Conservation (phyloP, 345 rosid species). For the Populus tremula region DNA sequence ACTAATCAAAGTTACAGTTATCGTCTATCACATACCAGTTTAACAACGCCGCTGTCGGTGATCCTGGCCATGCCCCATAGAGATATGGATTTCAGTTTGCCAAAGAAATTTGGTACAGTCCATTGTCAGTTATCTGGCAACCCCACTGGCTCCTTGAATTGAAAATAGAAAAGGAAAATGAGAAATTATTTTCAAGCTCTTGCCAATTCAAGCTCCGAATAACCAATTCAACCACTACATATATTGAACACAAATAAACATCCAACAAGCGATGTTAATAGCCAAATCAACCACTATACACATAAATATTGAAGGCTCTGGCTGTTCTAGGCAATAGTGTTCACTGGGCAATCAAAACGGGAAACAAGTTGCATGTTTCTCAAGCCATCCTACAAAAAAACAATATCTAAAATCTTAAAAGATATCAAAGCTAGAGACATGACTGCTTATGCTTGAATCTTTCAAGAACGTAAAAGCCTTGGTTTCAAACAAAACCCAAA, state of each 20-base stretch:
- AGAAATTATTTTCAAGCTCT: not conserved
- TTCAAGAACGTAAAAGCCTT: not conserved
- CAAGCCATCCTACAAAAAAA: not conserved
- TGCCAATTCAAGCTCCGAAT: not conserved
- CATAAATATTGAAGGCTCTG: not conserved
- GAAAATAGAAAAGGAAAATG: slow-evolving; percentile 20
- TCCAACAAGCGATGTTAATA: not conserved
- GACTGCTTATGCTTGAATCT: not conserved
- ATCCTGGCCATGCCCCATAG: slow-evolving; percentile 88
- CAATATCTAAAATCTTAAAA: not conserved
- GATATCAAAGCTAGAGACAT: not conserved
- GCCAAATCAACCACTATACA: not conserved
- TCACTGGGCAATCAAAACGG: not conserved
- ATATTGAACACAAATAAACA: not conserved
- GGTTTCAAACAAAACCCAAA: too few relatives aligned
- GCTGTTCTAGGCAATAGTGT: not conserved
- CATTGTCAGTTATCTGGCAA: slow-evolving; percentile 81
- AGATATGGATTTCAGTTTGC: slow-evolving; percentile 73
- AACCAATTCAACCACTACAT: not conserved
- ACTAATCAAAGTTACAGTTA: not conserved
- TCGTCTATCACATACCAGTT: slow-evolving; percentile 48
- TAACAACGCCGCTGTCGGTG: slow-evolving; percentile 83
- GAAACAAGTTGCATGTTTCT: not conserved
- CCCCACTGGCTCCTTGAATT: slow-evolving; percentile 93
- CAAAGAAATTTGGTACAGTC: slow-evolving; percentile 58